Percentiles rank a stretch among this genome's conserved stretches.
These are phyloP conservation scores for Vigna angularis DNA, from an alignment of 306 rosid genomes.

Conservation along the genomic window DNA sequence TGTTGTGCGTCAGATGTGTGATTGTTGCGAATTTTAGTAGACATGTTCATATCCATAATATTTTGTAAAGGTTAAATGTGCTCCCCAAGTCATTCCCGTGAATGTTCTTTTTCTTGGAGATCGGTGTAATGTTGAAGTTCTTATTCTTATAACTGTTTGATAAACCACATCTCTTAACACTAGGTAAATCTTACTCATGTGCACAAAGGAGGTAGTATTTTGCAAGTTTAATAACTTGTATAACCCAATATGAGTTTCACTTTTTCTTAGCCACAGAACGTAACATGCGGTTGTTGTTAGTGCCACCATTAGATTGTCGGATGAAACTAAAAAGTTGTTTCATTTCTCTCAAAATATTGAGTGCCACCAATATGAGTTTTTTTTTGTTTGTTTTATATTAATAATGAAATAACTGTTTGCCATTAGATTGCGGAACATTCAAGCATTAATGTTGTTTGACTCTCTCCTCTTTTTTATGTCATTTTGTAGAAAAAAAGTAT, in stretches of 20 bases:
- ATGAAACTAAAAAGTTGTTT: not conserved
- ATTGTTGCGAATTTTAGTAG: not conserved
- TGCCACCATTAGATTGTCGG: not conserved
- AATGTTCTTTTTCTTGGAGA: not conserved
- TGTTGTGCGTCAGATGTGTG: not conserved
- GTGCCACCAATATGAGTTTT: too few species aligned
- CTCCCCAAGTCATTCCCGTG: constrained; percentile 12
- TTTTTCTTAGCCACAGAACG: not conserved
- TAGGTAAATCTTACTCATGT: too few species aligned
- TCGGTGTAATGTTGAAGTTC: not conserved
- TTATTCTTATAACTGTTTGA: too few species aligned
- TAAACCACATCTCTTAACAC: too few species aligned
- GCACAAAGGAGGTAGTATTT: not conserved
- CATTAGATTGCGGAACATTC: too few species aligned
- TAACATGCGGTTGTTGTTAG: not conserved
- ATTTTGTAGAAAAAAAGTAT: too few species aligned
- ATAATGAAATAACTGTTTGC: too few species aligned
- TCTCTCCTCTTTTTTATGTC: too few species aligned
- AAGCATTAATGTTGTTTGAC: too few species aligned
- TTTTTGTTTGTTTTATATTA: too few species aligned
- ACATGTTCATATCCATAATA: constrained; percentile 5
- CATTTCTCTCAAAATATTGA: too few species aligned
- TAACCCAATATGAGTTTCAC: not conserved
- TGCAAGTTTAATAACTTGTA: not conserved
- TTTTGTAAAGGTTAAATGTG: not conserved